Conservation (phyloP, 2,329 filamentous ascomycete species). For the Xenoacremonium recifei region DNA sequence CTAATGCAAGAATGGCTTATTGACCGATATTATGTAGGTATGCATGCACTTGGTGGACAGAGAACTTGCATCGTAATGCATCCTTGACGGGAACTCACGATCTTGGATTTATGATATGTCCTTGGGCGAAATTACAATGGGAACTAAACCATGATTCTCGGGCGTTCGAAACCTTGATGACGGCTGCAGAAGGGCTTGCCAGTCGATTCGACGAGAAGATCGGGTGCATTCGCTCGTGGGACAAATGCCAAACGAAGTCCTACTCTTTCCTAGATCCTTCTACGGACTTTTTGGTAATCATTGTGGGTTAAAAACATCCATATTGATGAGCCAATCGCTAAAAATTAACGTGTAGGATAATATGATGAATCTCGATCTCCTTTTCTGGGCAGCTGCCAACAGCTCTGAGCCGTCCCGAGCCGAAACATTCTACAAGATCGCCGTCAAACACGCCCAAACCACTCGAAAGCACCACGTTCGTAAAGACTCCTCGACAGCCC, state of each 20-base stretch:
- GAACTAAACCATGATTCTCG: background rate
- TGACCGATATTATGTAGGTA: no score
- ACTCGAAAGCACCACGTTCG: background rate
- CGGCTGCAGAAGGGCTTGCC: background rate
- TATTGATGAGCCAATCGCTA: no score
- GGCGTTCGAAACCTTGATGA: background rate
- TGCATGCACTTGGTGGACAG: no score
- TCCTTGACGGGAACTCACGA: background rate
- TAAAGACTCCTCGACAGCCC: background rate
- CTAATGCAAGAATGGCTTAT: no score
- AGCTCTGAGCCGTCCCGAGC: slow-evolving; percentile 7
- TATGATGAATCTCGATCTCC: slow-evolving; percentile 18
- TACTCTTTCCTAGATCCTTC: background rate
- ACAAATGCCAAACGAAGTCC: background rate
- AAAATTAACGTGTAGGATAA: no score
- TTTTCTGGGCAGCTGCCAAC: no score
- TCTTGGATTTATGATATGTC: background rate
- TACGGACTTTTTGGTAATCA: background rate
- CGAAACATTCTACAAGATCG: background rate
- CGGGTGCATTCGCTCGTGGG: background rate
- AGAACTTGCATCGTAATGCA: background rate
- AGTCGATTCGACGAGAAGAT: background rate
- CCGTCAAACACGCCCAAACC: background rate
- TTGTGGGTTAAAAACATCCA: no score
- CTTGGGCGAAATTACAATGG: background rate